Percentiles rank a stretch among this genome's conserved stretches.
Conservation (phyloP, 2,329 filamentous ascomycete genomes). For the Fusarium equiseti region DNA sequence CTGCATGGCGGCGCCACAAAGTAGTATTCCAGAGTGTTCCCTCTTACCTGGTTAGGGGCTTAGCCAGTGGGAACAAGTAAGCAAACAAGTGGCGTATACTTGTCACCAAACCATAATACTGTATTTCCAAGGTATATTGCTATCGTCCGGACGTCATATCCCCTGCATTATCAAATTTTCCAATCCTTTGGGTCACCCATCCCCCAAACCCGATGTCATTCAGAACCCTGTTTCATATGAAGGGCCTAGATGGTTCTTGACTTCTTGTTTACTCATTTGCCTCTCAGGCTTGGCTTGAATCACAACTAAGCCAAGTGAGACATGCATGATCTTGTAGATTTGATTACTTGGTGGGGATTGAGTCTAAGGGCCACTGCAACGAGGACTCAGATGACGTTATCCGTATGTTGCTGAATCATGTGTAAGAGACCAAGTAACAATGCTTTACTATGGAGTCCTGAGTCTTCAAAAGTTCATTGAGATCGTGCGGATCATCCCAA, state of each 20-base stretch:
- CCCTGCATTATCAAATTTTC: constrained; percentile 6
- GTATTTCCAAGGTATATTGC: background rate
- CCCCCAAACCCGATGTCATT: constrained; percentile 1
- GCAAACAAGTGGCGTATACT: background rate
- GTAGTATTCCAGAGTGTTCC: background rate
- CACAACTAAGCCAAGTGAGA: constrained; percentile 14
- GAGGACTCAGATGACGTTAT: background rate
- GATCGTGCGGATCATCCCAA: background rate
- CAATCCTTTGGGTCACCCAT: constrained; percentile 5
- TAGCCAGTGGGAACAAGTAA: background rate
- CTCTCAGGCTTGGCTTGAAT: constrained; percentile 15
- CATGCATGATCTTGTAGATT: constrained; percentile 6
- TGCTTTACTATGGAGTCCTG: background rate
- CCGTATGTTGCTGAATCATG: background rate
- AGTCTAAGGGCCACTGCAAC: constrained; percentile 6
- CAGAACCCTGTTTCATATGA: constrained; percentile 19
- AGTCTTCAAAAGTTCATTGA: background rate
- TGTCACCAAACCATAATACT: background rate
- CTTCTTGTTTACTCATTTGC: constrained; percentile 4
- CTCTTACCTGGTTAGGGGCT: background rate
- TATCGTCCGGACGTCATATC: constrained; percentile 3
- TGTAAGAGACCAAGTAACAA: background rate
- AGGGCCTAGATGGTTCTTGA: constrained; percentile 1
- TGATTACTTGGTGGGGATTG: constrained; percentile 1
- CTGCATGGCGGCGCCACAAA: constrained; percentile 5